Conservation (phyloP, 2,329 filamentous ascomycete species). For the Dactylellina drechsleri region DNA sequence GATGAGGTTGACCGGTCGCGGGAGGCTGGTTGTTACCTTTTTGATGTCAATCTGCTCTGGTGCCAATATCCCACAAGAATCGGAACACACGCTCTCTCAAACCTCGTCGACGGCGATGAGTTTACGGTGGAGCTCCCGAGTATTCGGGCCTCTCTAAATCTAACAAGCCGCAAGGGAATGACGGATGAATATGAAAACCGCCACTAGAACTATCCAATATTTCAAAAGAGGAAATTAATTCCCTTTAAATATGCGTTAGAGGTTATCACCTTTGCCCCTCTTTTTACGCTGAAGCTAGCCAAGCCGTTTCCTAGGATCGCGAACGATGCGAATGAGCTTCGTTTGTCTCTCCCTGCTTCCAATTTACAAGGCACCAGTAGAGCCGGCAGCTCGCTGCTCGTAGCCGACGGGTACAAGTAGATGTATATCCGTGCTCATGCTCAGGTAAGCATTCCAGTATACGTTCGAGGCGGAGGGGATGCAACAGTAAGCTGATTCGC, state of each 20-base stretch:
- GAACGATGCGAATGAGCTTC: conserved; percentile 28
- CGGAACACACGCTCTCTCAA: no score
- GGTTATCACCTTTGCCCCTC: conserved; percentile 1
- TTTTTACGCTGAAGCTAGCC: neutral
- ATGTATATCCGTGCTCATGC: conserved; percentile 43
- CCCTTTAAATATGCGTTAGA: conserved; percentile 45
- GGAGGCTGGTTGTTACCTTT: conserved; percentile 23
- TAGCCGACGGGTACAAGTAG: conserved; percentile 44
- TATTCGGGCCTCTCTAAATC: conserved; percentile 7
- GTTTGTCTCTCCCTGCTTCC: conserved; percentile 23
- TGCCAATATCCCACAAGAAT: neutral
- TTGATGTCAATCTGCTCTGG: conserved; percentile 40
- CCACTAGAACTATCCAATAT: neutral
- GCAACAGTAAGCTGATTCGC: conserved; percentile 54
- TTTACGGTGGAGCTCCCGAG: conserved; percentile 26
- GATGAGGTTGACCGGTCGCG: neutral
- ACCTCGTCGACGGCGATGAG: neutral
- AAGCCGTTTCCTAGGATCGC: conserved; percentile 18
- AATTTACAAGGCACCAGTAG: conserved; percentile 17
- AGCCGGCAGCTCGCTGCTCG: conserved; percentile 11
- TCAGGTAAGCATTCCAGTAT: conserved; percentile 34
- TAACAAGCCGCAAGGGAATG: conserved; percentile 7
- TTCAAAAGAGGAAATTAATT: conserved; percentile 41
- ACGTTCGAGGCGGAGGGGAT: conserved; percentile 47
- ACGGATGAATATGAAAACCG: neutral